phyloP scores from a whole-genome alignment of 768 basidiomycete species.

The Russula compacta region DNA sequence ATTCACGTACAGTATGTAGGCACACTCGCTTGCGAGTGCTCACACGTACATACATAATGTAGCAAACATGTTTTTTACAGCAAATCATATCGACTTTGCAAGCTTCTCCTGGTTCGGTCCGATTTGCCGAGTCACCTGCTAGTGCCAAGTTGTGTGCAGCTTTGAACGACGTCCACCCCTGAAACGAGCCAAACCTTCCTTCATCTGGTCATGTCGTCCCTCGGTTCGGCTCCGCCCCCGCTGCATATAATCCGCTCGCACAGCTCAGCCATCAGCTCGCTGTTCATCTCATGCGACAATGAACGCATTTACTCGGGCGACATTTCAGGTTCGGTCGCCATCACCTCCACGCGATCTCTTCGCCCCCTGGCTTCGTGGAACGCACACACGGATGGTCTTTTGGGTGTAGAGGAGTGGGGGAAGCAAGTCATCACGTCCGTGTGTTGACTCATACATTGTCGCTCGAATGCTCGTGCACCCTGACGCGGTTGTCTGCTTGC shows the following conservation, averaged over 20 bases:
- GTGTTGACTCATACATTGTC: not conserved
- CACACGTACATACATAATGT: not conserved
- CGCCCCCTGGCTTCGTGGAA: slow-evolving; percentile 69
- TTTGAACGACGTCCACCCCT: too few species aligned
- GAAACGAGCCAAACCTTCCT: not conserved
- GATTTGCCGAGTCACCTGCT: not conserved
- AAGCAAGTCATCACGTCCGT: slow-evolving; percentile 68
- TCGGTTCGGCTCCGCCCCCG: slow-evolving; percentile 38
- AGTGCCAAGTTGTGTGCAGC: too few species aligned
- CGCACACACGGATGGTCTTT: slow-evolving; percentile 67
- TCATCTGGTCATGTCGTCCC: not conserved
- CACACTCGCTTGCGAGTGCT: slow-evolving; percentile 6
- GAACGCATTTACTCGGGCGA: slow-evolving; percentile 85
- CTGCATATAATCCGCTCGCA: slow-evolving; percentile 72
- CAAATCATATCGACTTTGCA: too few species aligned
- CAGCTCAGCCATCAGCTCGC: slow-evolving; percentile 45
- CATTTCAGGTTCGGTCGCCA: slow-evolving; percentile 60
- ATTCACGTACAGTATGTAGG: not conserved
- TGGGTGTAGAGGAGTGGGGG: slow-evolving; percentile 73
- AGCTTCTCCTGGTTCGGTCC: not conserved
- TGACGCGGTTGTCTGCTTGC: not conserved
- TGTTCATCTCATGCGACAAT: slow-evolving; percentile 63
- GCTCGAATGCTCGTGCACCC: not conserved
- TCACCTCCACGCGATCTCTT: slow-evolving; percentile 67
- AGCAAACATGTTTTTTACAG: not conserved